Evolutionary conservation across 202 grass and related monocot genomes (phyloP), one percentile per base, ranked within the genome.

Genomic region (Miscanthus sacchariflorus): DNA sequence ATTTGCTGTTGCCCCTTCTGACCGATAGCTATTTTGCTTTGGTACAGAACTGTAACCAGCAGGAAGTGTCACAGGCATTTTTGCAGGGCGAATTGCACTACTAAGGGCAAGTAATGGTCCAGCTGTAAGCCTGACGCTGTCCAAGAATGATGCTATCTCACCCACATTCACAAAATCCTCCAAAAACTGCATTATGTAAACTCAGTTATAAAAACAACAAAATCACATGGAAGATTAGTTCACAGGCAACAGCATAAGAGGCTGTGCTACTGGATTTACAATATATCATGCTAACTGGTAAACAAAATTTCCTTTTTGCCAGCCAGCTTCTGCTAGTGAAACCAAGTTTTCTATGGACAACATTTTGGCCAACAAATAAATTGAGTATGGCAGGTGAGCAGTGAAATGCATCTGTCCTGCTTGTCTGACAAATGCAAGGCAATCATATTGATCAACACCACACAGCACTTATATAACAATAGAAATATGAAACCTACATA

Each of bases 161-260:
- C 91, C 92, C 69, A 86, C 91, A 80, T 98, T 98, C 64, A 98
- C 90, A 66, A 98, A 98, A 87, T 96, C 96, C 78, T 98, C 96
- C 77, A 96, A 65, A 79, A 98, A 94, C 96, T 98, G 90, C 90
- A 96, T 85, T 64, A 85, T 39, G 23, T 59, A 19, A 88, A 77
- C 61, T 2, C 68, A 67, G 59, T 84, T 77, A 88, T 46, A 69
- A 27, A 61, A 25, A 61, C 13, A 66, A 36, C 10, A 87, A 40
- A 56, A 84, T 84, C 25, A 39, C 44, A 27, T 76, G 77, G 18
- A 76, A 81, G 42, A 68, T 45, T 12, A 71, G 44, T 46, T 71
- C 65, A 15, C 33, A 46, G 54, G 18, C 50, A 77, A 27, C 4
- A 88, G 8, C 18, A 81, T 77, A 70, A 15, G 35, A 71, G 64